Percentiles rank a stretch among this genome's conserved stretches.
These are phyloP conservation scores for Saprolegnia parasitica DNA, from an alignment of 352 stramenopile genomes.

Conservation along the genomic window DNA sequence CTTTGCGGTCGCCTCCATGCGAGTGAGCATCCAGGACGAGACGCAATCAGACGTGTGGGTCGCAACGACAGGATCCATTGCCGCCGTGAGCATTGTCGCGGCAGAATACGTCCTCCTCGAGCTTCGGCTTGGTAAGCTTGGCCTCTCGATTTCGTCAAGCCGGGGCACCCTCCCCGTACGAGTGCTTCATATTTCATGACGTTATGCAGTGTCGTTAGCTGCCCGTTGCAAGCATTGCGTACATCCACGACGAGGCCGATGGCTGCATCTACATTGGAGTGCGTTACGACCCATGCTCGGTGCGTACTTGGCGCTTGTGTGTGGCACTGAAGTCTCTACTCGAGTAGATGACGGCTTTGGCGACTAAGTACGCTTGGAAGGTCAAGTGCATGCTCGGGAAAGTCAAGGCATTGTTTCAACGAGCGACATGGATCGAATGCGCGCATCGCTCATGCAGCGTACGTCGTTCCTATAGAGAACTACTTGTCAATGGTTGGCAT, in stretches of 20 bases:
- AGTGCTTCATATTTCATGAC: too few relatives aligned
- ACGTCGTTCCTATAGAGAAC: neutral
- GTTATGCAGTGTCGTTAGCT: too few relatives aligned
- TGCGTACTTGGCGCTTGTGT: constrained; percentile 10
- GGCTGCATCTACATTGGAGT: constrained; percentile 69
- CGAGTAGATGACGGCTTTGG: neutral
- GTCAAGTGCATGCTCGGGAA: constrained; percentile 9
- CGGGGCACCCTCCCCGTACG: constrained; percentile 48
- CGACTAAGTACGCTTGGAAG: constrained; percentile 14
- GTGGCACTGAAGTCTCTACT: neutral
- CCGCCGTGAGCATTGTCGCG: neutral
- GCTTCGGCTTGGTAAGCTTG: constrained; percentile 1
- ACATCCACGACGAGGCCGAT: constrained; percentile 57
- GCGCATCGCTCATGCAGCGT: neutral
- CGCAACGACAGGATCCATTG: constrained; percentile 13
- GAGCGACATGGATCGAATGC: neutral
- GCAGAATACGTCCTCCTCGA: constrained; percentile 3
- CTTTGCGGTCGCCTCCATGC: neutral
- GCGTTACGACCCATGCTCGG: constrained; percentile 46
- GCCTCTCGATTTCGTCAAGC: neutral
- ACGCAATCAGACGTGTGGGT: constrained; percentile 11
- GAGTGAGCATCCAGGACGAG: constrained; percentile 27
- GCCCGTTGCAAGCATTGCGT: constrained; percentile 33
- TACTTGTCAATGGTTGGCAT: neutral
- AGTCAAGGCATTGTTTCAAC: neutral